A percentile compares a stretch with the other conserved stretches of the same genome.
phyloP scores from a whole-genome alignment of 176 grass and related monocot genomes.

The Carex kokanica region DNA sequence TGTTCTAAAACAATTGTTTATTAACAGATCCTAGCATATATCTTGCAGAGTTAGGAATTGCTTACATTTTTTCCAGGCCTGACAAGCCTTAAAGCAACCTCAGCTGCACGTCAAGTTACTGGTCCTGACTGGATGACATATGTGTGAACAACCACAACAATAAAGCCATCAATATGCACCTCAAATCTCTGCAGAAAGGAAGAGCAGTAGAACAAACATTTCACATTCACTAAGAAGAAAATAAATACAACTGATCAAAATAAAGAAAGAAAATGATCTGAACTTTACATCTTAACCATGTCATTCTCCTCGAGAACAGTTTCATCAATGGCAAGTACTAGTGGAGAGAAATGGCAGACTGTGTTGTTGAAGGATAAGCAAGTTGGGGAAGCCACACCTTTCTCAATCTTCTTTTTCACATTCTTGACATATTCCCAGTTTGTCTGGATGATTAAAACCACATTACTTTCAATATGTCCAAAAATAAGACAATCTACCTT shows the following conservation, averaged over 20 bases:
- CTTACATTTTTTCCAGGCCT: constrained; percentile 93
- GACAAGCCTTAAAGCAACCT: constrained; percentile 85
- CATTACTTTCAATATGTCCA: not conserved
- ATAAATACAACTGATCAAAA: not conserved
- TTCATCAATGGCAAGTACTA: constrained; percentile 80
- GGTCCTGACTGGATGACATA: constrained; percentile 63
- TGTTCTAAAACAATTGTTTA: not conserved
- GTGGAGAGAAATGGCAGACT: constrained; percentile 90
- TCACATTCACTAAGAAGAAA: not conserved
- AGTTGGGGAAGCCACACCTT: constrained; percentile 86
- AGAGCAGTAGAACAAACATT: not conserved
- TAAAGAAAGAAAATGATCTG: constrained; percentile 1
- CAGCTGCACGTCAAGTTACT: constrained; percentile 73
- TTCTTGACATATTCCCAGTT: constrained; percentile 93
- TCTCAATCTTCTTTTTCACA: constrained; percentile 95
- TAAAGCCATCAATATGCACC: constrained; percentile 99
- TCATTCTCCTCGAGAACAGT: constrained; percentile 76
- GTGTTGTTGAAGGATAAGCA: constrained; percentile 92
- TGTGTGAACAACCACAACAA: constrained; percentile 94
- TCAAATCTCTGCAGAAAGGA: constrained; percentile 73
- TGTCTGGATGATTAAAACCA: constrained; percentile 41
- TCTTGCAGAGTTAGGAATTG: not conserved
- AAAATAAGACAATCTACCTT: not conserved
- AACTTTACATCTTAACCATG: constrained; percentile 92
- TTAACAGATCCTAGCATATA: not conserved